Conservation (phyloP, 1,284 basidiomycete genomes). For the Pascua guehoae region DNA sequence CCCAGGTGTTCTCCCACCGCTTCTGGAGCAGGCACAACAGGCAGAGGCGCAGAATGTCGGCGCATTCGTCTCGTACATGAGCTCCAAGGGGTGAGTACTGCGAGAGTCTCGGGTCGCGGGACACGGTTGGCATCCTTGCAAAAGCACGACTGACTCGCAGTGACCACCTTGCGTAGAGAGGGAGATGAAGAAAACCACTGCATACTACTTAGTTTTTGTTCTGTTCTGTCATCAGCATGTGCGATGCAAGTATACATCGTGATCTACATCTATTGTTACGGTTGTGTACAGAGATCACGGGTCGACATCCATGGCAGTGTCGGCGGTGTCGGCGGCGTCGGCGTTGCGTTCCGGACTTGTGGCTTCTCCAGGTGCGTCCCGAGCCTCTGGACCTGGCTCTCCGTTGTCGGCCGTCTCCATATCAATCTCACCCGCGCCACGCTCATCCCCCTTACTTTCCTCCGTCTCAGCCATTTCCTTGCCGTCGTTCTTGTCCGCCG, state of each 20-base stretch:
- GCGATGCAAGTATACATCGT: slow-evolving; percentile 7
- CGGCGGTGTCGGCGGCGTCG: neutral
- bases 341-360: neutral
- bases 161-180: slow-evolving; percentile 9
- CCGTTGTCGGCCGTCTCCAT: slow-evolving; percentile 48
- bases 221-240: neutral
- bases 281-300: neutral
- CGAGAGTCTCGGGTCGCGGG: neutral
- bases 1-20: slow-evolving; percentile 44
- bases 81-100: slow-evolving; percentile 29
- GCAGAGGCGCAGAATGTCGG: slow-evolving; percentile 30
- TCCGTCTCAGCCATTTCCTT: slow-evolving; percentile 1
- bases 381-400: neutral
- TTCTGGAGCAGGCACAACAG: slow-evolving; percentile 39
- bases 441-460: neutral
- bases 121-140: no score
- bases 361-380: neutral
- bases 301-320: slow-evolving; percentile 11
- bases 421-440: slow-evolving; percentile 56
- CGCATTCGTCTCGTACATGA: slow-evolving; percentile 43
- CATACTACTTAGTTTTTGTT: neutral
- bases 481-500: neutral
- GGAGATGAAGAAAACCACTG: neutral
- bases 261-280: neutral
- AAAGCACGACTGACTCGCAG: neutral